Conservation (phyloP, 305 asterid genomes). For the Ilex paraguariensis region DNA sequence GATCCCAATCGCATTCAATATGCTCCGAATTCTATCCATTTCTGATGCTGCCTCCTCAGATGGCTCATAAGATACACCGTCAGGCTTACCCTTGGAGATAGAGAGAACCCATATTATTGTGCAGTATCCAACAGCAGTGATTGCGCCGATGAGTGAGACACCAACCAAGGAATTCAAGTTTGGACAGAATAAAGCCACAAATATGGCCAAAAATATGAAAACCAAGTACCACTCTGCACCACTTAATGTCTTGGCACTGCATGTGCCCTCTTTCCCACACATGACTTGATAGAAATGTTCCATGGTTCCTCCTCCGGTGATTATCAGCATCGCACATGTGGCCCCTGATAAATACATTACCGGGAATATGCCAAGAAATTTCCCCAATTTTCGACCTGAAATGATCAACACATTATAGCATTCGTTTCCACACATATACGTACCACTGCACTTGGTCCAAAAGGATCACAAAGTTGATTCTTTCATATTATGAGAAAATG, state of each 20-base stretch:
- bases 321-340: conserved; percentile 44
- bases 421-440: not conserved
- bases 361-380: conserved; percentile 49
- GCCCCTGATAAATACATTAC: conserved; percentile 62
- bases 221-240: conserved; percentile 54
- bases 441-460: not conserved
- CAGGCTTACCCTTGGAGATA: conserved; percentile 18
- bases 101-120: conserved; percentile 38
- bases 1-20: conserved; percentile 38
- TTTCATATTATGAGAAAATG: not conserved
- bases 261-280: conserved; percentile 18
- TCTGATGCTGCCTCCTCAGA: not conserved
- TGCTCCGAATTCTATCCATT: conserved; percentile 12
- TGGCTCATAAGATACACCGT: conserved; percentile 14
- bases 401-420: not conserved
- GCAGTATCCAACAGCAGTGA: conserved; percentile 33
- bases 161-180: conserved; percentile 46
- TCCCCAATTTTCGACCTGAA: conserved; percentile 54
- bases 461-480: not conserved
- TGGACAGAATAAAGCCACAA: conserved; percentile 46
- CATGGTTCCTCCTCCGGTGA: conserved; percentile 43
- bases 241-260: conserved; percentile 20
- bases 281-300: conserved; percentile 28
- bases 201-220: conserved; percentile 42
- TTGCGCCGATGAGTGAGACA: conserved; percentile 43